Percentiles rank a stretch among this genome's conserved stretches.
phyloP scores from a whole-genome alignment of 2,329 filamentous ascomycete genomes.

The Pseudogymnoascus sp. region DNA sequence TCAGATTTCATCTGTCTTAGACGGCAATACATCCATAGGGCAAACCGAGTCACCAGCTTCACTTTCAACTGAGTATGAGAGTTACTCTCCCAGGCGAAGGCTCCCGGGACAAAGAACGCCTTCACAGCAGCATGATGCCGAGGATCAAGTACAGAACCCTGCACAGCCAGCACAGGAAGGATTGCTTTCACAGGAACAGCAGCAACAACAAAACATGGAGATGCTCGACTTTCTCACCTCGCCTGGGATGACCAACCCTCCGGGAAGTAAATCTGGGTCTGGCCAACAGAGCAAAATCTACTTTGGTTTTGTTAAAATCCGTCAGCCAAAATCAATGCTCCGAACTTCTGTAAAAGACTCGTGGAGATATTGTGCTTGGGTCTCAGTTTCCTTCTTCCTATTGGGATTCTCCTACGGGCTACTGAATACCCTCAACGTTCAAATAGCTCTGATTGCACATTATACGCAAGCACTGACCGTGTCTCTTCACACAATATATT shows the following conservation, averaged over 20 bases:
- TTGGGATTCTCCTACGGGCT: constrained; percentile 87
- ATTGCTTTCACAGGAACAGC: not conserved
- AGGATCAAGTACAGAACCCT: not conserved
- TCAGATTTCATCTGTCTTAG: not conserved
- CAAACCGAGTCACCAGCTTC: not conserved
- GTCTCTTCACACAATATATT: constrained; percentile 63
- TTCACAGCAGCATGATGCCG: not conserved
- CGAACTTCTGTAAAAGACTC: constrained; percentile 54
- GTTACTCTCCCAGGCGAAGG: not conserved
- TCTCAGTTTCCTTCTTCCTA: constrained; percentile 71
- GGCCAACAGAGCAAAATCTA: constrained; percentile 38
- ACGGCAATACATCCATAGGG: not conserved
- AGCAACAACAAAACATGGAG: constrained; percentile 17
- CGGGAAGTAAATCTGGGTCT: not conserved
- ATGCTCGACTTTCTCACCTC: constrained; percentile 24
- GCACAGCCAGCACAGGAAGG: not conserved
- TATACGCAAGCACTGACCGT: constrained; percentile 51
- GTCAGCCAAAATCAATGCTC: constrained; percentile 58
- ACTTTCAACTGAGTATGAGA: not conserved
- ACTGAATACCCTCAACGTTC: constrained; percentile 69
- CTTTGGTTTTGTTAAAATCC: constrained; percentile 67
- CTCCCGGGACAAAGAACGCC: not conserved
- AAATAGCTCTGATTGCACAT: constrained; percentile 53
- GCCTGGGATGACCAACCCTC: constrained; percentile 12
- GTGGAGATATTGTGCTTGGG: constrained; percentile 59